A percentile compares a stretch with the other conserved stretches of the same genome.
Evolutionary conservation across 2,329 filamentous ascomycete species (phyloP).

Genomic region (Dactylellina sp.): DNA sequence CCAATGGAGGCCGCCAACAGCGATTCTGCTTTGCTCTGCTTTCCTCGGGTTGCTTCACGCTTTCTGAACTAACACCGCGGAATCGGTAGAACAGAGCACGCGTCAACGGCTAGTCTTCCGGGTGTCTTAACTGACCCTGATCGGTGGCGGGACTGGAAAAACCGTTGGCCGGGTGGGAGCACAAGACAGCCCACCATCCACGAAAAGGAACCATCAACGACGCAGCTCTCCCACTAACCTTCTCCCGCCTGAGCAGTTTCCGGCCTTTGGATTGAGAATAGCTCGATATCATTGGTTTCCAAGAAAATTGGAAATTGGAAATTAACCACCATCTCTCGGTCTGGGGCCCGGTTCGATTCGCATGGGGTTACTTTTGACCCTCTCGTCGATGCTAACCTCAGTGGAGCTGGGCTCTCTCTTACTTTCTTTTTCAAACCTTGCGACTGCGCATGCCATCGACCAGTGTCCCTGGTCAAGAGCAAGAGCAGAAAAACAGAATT

Average conservation of each 20-base stretch:
- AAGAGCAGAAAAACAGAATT: background rate
- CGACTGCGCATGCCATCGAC: constrained; percentile 28
- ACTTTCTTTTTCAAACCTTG: constrained; percentile 53
- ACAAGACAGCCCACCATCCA: constrained; percentile 37
- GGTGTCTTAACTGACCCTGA: constrained; percentile 52
- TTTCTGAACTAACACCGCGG: constrained; percentile 43
- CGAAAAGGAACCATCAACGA: background rate
- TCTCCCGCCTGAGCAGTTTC: constrained; percentile 52
- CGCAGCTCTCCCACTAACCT: constrained; percentile 33
- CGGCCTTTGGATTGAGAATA: constrained; percentile 47
- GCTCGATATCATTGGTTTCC: constrained; percentile 56
- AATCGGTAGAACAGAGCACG: constrained; percentile 57
- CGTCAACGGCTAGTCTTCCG: constrained; percentile 57
- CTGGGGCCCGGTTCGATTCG: constrained; percentile 46
- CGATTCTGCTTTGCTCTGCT: background rate
- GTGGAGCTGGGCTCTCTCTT: constrained; percentile 26
- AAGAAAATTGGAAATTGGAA: constrained; percentile 56
- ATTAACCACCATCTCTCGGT: constrained; percentile 52
- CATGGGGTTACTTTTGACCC: constrained; percentile 41
- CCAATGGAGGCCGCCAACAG: constrained; percentile 43
- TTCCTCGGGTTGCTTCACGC: constrained; percentile 34
- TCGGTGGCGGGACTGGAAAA: constrained; percentile 55
- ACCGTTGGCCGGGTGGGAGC: constrained; percentile 53
- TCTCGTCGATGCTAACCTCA: constrained; percentile 33
- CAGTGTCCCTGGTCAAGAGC: constrained; percentile 34